phyloP scores from a whole-genome alignment of 176 grass and related monocot species.

The Phoenix dactylifera region DNA sequence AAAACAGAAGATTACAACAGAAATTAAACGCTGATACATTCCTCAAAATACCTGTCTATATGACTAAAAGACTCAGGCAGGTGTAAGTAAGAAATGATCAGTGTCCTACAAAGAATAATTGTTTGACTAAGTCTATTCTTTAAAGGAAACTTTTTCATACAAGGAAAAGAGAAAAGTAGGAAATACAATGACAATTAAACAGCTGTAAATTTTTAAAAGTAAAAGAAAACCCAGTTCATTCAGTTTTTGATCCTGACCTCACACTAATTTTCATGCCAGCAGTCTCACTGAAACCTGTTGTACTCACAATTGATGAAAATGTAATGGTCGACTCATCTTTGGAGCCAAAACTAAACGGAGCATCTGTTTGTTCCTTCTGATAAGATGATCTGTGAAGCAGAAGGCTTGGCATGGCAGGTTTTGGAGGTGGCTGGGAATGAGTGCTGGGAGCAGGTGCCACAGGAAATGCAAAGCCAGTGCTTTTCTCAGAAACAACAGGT shows the following conservation, averaged over 20 bases:
- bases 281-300: conserved; percentile 1
- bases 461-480: conserved; percentile 32
- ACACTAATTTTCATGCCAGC: conserved; percentile 8
- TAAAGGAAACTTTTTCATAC: no score
- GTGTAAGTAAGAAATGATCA: no score
- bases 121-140: no score
- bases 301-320: conserved; percentile 15
- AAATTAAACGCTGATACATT: no score
- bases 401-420: conserved; percentile 8
- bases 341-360: conserved; percentile 28
- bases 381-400: conserved; percentile 10
- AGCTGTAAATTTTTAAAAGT: conserved; percentile 1
- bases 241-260: conserved; percentile 24
- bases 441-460: conserved; percentile 7
- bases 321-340: conserved; percentile 18
- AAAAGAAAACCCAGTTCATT: conserved; percentile 16
- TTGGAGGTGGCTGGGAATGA: conserved; percentile 13
- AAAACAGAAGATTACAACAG: no score
- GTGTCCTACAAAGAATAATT: no score
- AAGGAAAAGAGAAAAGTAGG: no score
- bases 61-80: no score
- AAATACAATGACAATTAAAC: no score
- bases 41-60: no score
- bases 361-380: conserved; percentile 11
- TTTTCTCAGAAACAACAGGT: conserved; percentile 19